Conservation (phyloP, 2,329 filamentous ascomycete species). For the Colletotrichum cereale region DNA sequence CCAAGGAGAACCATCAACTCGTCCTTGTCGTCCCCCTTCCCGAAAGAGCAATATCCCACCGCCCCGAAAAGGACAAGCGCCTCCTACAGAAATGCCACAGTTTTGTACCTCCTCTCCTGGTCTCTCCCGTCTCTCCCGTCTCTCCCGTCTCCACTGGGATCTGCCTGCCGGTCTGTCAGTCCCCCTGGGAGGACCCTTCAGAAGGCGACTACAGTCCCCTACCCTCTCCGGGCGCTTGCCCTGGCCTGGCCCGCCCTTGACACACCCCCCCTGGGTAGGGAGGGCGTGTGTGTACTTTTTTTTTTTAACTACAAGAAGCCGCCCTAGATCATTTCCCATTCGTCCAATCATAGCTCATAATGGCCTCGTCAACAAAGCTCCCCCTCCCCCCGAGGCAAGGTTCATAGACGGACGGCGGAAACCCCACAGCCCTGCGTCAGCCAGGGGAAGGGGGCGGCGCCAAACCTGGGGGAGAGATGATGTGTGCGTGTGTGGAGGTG, state of each 20-base stretch:
- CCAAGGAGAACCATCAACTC: constrained; percentile 7
- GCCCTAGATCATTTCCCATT: constrained; percentile 48
- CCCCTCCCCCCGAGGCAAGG: constrained; percentile 27
- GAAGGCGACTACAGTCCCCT: constrained; percentile 45
- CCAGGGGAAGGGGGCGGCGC: constrained; percentile 7
- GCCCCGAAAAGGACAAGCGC: constrained; percentile 51
- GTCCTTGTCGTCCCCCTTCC: constrained; percentile 42
- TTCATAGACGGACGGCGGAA: constrained; percentile 7
- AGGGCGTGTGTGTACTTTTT: constrained; percentile 60
- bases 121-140: constrained; percentile 1
- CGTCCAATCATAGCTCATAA: constrained; percentile 69
- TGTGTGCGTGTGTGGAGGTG: neutral
- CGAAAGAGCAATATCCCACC: constrained; percentile 48
- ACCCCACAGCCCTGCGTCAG: constrained; percentile 20
- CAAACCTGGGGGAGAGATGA: constrained; percentile 13
- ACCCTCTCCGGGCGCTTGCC: constrained; percentile 44
- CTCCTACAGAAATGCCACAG: constrained; percentile 31
- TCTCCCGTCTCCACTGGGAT: constrained; percentile 4
- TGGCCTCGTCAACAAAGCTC: constrained; percentile 57
- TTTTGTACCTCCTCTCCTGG: constrained; percentile 9
- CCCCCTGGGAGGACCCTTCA: neutral
- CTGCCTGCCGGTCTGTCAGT: constrained; percentile 5
- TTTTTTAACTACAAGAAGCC: constrained; percentile 47
- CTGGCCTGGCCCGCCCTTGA: constrained; percentile 43
- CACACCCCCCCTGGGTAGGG: constrained; percentile 40